Conservation (phyloP, 73 alveolate genomes). For the Paramecium sexaurelia region DNA sequence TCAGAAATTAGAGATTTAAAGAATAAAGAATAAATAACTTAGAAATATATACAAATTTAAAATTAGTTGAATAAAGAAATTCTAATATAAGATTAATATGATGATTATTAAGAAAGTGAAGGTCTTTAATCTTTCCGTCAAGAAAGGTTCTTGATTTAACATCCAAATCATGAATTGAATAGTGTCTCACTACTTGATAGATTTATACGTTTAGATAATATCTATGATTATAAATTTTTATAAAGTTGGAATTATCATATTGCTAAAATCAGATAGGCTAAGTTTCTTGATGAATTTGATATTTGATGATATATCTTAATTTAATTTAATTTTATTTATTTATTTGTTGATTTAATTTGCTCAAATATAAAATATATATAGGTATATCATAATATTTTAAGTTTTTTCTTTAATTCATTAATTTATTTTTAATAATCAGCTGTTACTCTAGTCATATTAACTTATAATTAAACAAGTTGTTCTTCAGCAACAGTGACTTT, state of each 20-base stretch:
- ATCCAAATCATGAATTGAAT: neutral
- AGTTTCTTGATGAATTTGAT: constrained; percentile 26
- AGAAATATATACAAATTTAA: neutral
- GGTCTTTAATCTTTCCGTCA: neutral
- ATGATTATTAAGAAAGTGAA: neutral
- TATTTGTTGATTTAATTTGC: neutral
- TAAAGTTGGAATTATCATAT: constrained; percentile 34
- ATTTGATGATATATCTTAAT: neutral
- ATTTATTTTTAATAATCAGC: constrained; percentile 93
- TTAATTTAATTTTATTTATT: no score
- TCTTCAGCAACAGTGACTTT: constrained; percentile 98
- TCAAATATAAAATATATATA: neutral
- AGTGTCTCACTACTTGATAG: neutral
- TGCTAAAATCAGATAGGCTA: neutral
- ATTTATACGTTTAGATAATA: neutral
- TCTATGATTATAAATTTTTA: constrained; percentile 13
- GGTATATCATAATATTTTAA: neutral
- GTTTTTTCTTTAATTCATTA: constrained; percentile 38
- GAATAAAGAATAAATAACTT: neutral
- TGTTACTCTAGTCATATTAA: constrained; percentile 85
- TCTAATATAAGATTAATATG: neutral
- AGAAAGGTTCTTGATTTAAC: neutral
- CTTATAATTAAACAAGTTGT: constrained; percentile 88
- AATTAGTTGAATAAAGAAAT: neutral
- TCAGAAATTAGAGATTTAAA: neutral